Evolutionary conservation across 106 monocot genomes (phyloP), one percentile per base, ranked within the genome.

Genomic region (Ottelia alismoides): DNA sequence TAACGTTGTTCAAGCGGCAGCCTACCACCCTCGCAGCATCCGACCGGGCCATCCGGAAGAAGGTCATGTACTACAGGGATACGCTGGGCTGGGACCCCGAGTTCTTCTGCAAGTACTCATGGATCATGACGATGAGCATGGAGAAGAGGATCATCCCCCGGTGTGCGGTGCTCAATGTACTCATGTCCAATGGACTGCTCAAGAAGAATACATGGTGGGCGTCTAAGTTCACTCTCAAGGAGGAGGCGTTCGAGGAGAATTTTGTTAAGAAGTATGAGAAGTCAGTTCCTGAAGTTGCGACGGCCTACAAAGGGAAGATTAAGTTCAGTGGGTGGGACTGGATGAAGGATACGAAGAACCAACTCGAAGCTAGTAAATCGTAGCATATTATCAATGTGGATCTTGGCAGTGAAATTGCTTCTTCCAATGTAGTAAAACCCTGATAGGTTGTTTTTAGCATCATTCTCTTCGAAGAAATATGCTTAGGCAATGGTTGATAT

Each of bases 121-220:
- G 40, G 14, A 11, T 58, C 17, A 10, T 58, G 44, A 10, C 11
- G 22, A 5, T 45, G 40, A 45, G 43, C n/a, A 12, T 58, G 1
- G 44, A 58, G 58, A 58, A 58, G 58, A 40, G 58, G 24, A 10
- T 58, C 44, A 25, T 45, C 44, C 58, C 58, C 1, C 21, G 58
- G 24, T 58, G 58, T 45, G n/a, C 26, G 2, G 58, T 58, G 58
- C 18, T 58, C 44, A 45, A 45, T 11, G 7, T 58, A 17, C 21
- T 58, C 9, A 45, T 43, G 14, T 23, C 22, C 6, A 58, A 24
- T 17, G 58, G 58, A 1, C 11, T 56, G 29, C 11, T 56, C 1
- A 32, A 30, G 7, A 56, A 56, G 30, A 23, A 31, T 16, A 56
- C 31, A 20, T 21, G 31, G 3, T 6, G 11, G 17, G n/a, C 26